phyloP scores from a whole-genome alignment of 345 rosid species.

The Eucalyptus pauciflora region DNA sequence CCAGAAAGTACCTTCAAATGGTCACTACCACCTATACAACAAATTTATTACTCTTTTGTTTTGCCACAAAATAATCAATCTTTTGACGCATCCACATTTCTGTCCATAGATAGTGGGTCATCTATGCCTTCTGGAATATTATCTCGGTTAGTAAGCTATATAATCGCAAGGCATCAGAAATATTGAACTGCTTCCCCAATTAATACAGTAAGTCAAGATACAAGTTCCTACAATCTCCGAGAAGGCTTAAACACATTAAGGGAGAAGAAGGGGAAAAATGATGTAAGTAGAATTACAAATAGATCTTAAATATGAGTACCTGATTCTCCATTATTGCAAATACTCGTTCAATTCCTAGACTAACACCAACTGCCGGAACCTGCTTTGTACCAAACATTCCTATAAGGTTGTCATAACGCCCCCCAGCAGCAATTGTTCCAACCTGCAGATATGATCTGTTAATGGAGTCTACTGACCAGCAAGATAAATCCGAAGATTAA shows the following conservation, averaged over 20 bases:
- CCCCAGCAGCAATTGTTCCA: constrained; percentile 94
- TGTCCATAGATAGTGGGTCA: not conserved
- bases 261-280: not conserved
- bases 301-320: constrained; percentile 11
- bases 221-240: not conserved
- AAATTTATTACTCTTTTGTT: not conserved
- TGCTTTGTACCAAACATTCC: constrained; percentile 81
- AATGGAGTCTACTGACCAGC: not conserved
- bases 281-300: not conserved
- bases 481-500: not conserved
- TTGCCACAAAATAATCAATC: not conserved
- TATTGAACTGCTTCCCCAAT: not conserved
- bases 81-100: not conserved
- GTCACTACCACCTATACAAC: not conserved
- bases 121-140: not conserved
- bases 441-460: constrained; percentile 38
- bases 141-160: not conserved
- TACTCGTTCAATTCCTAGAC: constrained; percentile 89
- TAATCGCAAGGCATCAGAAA: not conserved
- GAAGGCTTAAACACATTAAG: not conserved
- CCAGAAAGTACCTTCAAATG: not conserved
- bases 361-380: constrained; percentile 91
- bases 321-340: constrained; percentile 76
- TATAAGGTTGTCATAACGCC: constrained; percentile 81
- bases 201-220: not conserved